Evolutionary conservation across 129 eudicot genomes (phyloP).

Genomic region (Tagetes erecta): DNA sequence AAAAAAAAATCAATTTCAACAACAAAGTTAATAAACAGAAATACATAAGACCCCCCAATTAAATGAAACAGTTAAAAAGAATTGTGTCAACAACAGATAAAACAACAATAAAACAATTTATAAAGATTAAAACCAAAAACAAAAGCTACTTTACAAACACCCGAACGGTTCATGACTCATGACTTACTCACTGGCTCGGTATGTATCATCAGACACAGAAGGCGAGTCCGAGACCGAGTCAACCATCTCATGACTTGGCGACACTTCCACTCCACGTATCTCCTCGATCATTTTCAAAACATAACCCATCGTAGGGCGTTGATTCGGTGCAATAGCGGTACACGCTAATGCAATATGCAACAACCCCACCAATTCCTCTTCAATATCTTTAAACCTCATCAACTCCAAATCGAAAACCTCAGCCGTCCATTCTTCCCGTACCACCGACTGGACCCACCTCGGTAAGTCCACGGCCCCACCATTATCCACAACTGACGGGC

Average conservation of each 20-base stretch:
- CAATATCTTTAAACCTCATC: conserved; percentile 53
- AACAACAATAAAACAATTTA: conserved; percentile 7
- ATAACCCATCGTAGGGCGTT: conserved; percentile 45
- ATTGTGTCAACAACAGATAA: conserved; percentile 23
- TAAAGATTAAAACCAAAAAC: background rate
- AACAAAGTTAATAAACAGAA: conserved; percentile 10
- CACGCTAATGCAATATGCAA: conserved; percentile 54
- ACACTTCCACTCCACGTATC: conserved; percentile 66
- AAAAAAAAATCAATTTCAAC: conserved; percentile 16
- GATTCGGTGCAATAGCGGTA: conserved; percentile 41
- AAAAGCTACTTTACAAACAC: conserved; percentile 33
- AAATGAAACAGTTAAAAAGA: background rate
- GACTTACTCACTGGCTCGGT: conserved; percentile 52
- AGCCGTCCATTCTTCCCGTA: conserved; percentile 49
- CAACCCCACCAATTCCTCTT: conserved; percentile 57
- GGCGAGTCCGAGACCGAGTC: conserved; percentile 82
- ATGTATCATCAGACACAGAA: conserved; percentile 54
- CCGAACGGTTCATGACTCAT: conserved; percentile 13
- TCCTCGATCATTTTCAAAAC: conserved; percentile 60
- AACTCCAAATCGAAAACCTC: conserved; percentile 61
- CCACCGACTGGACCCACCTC: conserved; percentile 46
- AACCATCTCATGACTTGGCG: conserved; percentile 54
- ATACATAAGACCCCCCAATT: conserved; percentile 6
- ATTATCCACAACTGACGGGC: conserved; percentile 58
- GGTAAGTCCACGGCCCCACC: conserved; percentile 54